Percentiles rank a stretch among this genome's conserved stretches.
These are phyloP conservation scores for Paraglomus brasilianum DNA, from an alignment of 192 early-diverging fungal species.

Conservation along the genomic window DNA sequence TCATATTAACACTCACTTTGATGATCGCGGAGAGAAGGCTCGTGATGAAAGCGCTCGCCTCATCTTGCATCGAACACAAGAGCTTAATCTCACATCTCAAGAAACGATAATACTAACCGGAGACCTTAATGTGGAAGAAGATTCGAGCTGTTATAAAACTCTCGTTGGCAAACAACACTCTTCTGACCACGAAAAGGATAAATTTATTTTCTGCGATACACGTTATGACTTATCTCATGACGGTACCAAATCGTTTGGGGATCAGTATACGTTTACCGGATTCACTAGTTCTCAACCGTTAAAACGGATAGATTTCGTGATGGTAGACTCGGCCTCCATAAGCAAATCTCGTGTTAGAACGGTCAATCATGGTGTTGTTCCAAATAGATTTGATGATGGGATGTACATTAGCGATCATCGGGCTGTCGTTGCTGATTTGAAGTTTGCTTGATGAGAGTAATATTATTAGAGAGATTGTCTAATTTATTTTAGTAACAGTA, in stretches of 20 bases:
- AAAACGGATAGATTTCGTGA: constrained; percentile 38
- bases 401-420: constrained; percentile 45
- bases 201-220: constrained; percentile 31
- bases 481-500: too few relatives aligned
- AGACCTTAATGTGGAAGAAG: constrained; percentile 38
- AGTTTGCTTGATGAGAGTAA: constrained; percentile 6
- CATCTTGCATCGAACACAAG: constrained; percentile 24
- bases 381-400: constrained; percentile 39
- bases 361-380: constrained; percentile 25
- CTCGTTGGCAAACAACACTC: constrained; percentile 27
- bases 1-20: constrained; percentile 40
- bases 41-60: constrained; percentile 34
- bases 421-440: constrained; percentile 35
- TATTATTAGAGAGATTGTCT: too few relatives aligned
- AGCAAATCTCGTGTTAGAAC: constrained; percentile 1
- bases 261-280: constrained; percentile 38
- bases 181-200: not conserved
- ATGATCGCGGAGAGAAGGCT: constrained; percentile 27
- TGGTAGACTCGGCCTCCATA: constrained; percentile 12
- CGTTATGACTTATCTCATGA: constrained; percentile 30
- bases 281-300: constrained; percentile 26
- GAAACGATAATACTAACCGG: constrained; percentile 30
- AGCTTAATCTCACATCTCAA: not conserved
- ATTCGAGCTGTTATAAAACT: constrained; percentile 28
- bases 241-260: constrained; percentile 33